These are phyloP conservation scores for Aspergillus cavernicola DNA, from an alignment of 495 filamentous ascomycete genomes.

Conservation along the genomic window DNA sequence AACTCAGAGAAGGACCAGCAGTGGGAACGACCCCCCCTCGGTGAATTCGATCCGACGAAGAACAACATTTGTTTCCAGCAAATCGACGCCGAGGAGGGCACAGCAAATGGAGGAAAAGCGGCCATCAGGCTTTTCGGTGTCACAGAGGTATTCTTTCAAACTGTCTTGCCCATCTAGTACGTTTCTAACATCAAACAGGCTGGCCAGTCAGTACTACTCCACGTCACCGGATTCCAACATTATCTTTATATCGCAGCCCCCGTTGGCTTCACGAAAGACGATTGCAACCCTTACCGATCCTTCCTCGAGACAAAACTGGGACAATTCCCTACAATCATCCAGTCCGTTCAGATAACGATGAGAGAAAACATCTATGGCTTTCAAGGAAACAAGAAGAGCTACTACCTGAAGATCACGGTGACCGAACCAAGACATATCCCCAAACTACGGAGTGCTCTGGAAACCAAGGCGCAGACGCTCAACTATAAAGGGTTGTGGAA, in stretches of 20 bases:
- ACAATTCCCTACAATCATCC: conserved; percentile 58
- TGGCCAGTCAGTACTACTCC: conserved; percentile 90
- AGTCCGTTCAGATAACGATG: conserved; percentile 73
- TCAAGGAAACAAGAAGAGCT: conserved; percentile 85
- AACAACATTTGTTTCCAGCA: conserved; percentile 86
- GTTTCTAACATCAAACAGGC: conserved; percentile 36
- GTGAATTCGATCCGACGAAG: conserved; percentile 64
- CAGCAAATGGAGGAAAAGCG: conserved; percentile 63
- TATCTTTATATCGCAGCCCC: conserved; percentile 95
- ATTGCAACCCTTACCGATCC: conserved; percentile 69
- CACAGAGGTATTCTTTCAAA: conserved; percentile 62
- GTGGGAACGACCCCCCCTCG: conserved; percentile 78
- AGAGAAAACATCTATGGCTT: conserved; percentile 89
- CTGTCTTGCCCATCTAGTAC: neutral
- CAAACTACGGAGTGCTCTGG: conserved; percentile 66
- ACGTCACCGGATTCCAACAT: conserved; percentile 93
- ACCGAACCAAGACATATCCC: conserved; percentile 79
- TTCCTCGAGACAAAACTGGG: conserved; percentile 75
- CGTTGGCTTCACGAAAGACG: conserved; percentile 66
- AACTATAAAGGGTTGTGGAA: conserved; percentile 94
- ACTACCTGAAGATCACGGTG: conserved; percentile 89
- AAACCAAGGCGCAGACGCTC: conserved; percentile 56
- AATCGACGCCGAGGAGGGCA: conserved; percentile 92
- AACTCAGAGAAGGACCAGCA: conserved; percentile 93
- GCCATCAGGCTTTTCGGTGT: conserved; percentile 91